Evolutionary conservation across 2,329 filamentous ascomycete species (phyloP).

Genomic region (Colletotrichum tropicale): DNA sequence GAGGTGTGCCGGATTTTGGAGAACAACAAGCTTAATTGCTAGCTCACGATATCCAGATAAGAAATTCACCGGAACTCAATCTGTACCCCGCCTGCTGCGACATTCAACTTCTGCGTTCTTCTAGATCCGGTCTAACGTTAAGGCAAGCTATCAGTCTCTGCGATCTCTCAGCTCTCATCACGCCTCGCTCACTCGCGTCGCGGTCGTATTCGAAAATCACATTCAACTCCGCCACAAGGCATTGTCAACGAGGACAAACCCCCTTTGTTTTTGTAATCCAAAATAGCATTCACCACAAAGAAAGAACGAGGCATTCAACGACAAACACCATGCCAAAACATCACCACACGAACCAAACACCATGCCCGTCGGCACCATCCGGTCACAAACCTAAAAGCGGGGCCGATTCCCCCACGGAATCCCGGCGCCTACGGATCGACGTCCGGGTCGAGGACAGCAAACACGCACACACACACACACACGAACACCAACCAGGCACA

Average conservation of each 20-base stretch:
- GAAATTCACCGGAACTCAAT: not conserved
- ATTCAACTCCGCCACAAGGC: not conserved
- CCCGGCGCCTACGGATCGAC: not conserved
- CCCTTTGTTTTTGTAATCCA: not conserved
- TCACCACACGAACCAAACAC: not conserved
- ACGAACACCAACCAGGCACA: not conserved
- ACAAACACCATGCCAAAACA: not conserved
- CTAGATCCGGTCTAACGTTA: not conserved
- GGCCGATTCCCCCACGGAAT: not conserved
- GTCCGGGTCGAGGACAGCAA: not conserved
- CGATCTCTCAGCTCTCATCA: not conserved
- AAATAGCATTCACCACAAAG: not conserved
- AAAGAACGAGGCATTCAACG: not conserved
- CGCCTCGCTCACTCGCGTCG: not conserved
- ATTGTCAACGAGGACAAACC: not conserved
- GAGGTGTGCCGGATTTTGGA: not conserved
- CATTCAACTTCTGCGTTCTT: not conserved
- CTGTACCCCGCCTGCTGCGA: not conserved
- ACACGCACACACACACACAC: not conserved
- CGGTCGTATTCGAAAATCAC: not conserved
- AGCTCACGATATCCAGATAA: not conserved
- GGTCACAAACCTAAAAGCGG: not conserved
- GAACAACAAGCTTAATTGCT: not conserved
- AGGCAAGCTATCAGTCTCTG: not conserved
- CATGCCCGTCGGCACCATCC: not conserved